Percentiles rank a stretch among this genome's conserved stretches.
Conservation (phyloP, 495 filamentous ascomycete species). For the Penicillium dipodomyicola region DNA sequence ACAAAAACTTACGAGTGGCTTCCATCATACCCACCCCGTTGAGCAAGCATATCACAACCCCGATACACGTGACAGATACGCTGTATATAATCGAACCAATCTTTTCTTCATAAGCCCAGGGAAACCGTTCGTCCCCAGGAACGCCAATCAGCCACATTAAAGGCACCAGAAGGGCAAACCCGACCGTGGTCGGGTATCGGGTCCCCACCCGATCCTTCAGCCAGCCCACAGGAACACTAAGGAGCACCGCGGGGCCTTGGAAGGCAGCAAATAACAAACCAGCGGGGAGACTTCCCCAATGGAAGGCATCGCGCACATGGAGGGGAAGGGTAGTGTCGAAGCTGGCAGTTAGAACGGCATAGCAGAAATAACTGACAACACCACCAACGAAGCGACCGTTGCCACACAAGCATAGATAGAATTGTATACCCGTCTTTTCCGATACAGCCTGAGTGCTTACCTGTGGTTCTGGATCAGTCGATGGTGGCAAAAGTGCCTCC, state of each 20-base stretch:
- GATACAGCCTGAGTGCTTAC: background rate
- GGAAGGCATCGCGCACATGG: slow-evolving; percentile 23
- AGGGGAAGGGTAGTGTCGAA: slow-evolving; percentile 34
- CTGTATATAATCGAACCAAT: slow-evolving; percentile 17
- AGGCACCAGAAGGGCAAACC: slow-evolving; percentile 18
- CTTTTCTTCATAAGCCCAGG: slow-evolving; percentile 14
- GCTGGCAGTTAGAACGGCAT: slow-evolving; percentile 23
- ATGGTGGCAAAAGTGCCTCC: background rate
- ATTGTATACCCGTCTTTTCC: slow-evolving; percentile 6
- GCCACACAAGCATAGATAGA: slow-evolving; percentile 17
- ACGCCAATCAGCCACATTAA: slow-evolving; percentile 24
- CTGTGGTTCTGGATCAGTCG: background rate
- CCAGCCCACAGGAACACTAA: slow-evolving; percentile 27
- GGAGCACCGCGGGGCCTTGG: slow-evolving; percentile 21
- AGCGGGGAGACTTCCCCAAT: slow-evolving; percentile 18
- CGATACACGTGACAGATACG: slow-evolving; percentile 9
- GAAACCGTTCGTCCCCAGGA: slow-evolving; percentile 24
- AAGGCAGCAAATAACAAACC: slow-evolving; percentile 28
- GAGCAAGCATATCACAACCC: slow-evolving; percentile 17
- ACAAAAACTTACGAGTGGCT: slow-evolving; percentile 20
- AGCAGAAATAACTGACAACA: slow-evolving; percentile 13
- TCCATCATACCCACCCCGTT: slow-evolving; percentile 29
- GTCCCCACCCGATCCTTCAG: slow-evolving; percentile 29
- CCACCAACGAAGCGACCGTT: slow-evolving; percentile 20
- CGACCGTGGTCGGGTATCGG: slow-evolving; percentile 21